Conservation (phyloP, 1,139 yeast species). For the Kodamaea anthophila region DNA sequence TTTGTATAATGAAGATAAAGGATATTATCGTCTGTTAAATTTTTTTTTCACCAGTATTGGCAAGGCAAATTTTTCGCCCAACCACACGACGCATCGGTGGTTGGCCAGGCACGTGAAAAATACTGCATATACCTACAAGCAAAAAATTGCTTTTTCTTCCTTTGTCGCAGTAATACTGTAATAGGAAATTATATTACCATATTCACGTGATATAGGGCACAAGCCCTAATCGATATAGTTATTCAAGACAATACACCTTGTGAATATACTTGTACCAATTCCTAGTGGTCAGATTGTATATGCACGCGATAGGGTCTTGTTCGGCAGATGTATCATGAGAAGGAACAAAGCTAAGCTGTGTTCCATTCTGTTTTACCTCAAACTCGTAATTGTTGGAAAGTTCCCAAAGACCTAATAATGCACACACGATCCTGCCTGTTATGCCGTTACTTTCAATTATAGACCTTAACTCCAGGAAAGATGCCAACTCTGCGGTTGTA, state of each 20-base stretch:
- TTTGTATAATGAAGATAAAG: constrained; percentile 25
- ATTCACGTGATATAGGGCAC: constrained; percentile 4
- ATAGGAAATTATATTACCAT: neutral
- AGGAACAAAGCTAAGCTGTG: too few relatives aligned
- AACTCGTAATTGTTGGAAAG: constrained; percentile 19
- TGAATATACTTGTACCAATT: constrained; percentile 14
- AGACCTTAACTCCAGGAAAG: constrained; percentile 12
- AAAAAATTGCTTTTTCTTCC: too few relatives aligned
- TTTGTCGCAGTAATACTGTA: too few relatives aligned
- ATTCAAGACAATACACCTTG: constrained; percentile 19
- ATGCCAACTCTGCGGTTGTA: constrained; percentile 1
- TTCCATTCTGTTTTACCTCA: constrained; percentile 9
- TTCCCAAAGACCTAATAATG: constrained; percentile 31
- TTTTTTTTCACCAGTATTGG: constrained; percentile 6
- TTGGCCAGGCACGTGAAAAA: constrained; percentile 1
- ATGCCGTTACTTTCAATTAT: constrained; percentile 17
- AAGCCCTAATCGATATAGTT: constrained; percentile 8
- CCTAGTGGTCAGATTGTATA: constrained; percentile 6
- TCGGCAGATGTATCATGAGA: neutral
- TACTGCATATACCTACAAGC: constrained; percentile 3
- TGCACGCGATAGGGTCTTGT: neutral
- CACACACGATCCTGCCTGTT: constrained; percentile 25
- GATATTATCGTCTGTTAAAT: constrained; percentile 6
- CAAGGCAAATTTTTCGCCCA: constrained; percentile 6
- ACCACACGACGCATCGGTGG: constrained; percentile 1